These are phyloP conservation scores for Diaporthe helianthi DNA, from an alignment of 2,329 filamentous ascomycete genomes.

Conservation along the genomic window DNA sequence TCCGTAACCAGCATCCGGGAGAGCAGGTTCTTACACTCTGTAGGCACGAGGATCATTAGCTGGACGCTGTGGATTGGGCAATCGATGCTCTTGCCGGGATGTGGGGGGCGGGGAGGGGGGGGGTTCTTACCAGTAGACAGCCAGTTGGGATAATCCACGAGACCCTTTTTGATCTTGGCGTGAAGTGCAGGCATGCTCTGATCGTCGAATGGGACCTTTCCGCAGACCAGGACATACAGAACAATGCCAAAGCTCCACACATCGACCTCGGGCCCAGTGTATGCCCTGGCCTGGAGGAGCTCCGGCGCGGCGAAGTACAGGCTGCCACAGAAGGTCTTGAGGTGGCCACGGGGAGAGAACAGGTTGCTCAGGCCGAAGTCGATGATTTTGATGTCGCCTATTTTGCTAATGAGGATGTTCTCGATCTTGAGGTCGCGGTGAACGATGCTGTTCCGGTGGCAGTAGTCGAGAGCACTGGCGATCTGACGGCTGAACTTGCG, in stretches of 20 bases:
- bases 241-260: conserved; percentile 99
- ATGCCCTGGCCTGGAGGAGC: conserved; percentile 89
- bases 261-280: conserved; percentile 95
- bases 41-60: not conserved
- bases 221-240: conserved; percentile 94
- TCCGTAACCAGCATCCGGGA: conserved; percentile 96
- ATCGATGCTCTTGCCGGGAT: no score
- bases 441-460: conserved; percentile 96
- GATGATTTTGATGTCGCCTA: conserved; percentile 98
- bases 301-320: conserved; percentile 98
- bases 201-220: conserved; percentile 98
- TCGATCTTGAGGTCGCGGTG: conserved; percentile 98
- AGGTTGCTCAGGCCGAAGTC: conserved; percentile 98
- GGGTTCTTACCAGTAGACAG: conserved; percentile 77
- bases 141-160: conserved; percentile 95
- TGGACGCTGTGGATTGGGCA: not conserved
- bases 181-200: conserved; percentile 99
- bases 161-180: conserved; percentile 97
- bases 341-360: conserved; percentile 81
- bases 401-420: conserved; percentile 99
- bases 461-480: conserved; percentile 94
- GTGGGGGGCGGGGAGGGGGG: not conserved
- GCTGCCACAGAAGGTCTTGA: conserved; percentile 98
- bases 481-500: conserved; percentile 98
- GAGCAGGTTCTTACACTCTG: conserved; percentile 93